Conservation (phyloP, 208 protist genomes). For the Wallacemonas sp. region DNA sequence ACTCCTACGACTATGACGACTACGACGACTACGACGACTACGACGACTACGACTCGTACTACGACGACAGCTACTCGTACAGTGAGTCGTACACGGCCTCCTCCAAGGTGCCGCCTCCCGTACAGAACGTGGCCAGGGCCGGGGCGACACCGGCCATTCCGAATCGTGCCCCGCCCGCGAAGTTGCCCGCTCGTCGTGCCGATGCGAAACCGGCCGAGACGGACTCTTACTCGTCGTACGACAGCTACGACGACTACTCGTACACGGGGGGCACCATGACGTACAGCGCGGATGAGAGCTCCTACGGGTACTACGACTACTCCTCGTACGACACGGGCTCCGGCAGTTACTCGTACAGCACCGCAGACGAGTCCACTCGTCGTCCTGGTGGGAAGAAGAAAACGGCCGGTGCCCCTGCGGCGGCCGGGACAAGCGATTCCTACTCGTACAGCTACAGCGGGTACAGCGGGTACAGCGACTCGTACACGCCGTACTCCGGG, state of each 20-base stretch:
- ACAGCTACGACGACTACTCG: conserved; percentile 32
- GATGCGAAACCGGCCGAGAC: conserved; percentile 3
- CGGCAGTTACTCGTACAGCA: conserved; percentile 14
- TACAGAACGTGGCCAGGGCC: too few relatives aligned
- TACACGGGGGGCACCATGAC: conserved; percentile 23
- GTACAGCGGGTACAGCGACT: conserved; percentile 16
- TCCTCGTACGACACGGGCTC: background rate
- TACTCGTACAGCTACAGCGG: conserved; percentile 24
- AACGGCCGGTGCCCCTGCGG: background rate
- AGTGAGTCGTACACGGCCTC: conserved; percentile 21
- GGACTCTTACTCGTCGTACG: conserved; percentile 11
- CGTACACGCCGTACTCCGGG: background rate
- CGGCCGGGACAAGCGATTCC: background rate
- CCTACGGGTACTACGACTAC: conserved; percentile 2
- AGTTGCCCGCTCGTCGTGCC: too few relatives aligned
- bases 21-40: conserved; percentile 6
- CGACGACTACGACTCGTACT: conserved; percentile 2
- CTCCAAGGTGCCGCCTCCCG: background rate
- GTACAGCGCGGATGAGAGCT: background rate
- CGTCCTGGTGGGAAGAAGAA: background rate
- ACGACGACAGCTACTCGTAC: conserved; percentile 36
- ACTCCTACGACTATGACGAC: conserved; percentile 12
- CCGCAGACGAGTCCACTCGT: background rate
- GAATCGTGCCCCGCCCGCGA: background rate
- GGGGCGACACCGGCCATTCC: too few relatives aligned